phyloP scores from a whole-genome alignment of 257 asterid genomes.

The Scutellaria baicalensis region DNA sequence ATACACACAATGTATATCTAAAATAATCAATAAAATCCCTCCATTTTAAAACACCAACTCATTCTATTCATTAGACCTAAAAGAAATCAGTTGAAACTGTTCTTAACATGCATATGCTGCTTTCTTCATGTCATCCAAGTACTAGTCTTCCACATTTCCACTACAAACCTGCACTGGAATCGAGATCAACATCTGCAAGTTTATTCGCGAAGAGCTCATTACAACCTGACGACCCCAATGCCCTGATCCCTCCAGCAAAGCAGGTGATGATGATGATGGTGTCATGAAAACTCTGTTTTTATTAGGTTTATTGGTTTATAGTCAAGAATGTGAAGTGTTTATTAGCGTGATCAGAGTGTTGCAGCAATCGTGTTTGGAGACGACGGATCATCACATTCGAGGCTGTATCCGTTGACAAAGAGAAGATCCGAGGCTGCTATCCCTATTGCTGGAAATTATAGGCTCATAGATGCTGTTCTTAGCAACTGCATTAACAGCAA shows the following conservation, averaged over 20 bases:
- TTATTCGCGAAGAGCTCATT: slow-evolving; percentile 24
- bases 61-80: neutral
- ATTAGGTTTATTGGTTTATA: neutral
- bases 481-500: slow-evolving; percentile 94
- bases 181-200: slow-evolving; percentile 9
- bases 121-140: slow-evolving; percentile 22
- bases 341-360: slow-evolving; percentile 57
- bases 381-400: slow-evolving; percentile 57
- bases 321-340: slow-evolving; percentile 27
- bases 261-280: slow-evolving; percentile 51
- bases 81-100: no score
- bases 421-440: slow-evolving; percentile 75
- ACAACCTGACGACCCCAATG: slow-evolving; percentile 22
- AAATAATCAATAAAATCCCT: neutral
- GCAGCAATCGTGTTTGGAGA: slow-evolving; percentile 94
- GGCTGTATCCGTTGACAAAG: slow-evolving; percentile 74
- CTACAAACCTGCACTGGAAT: slow-evolving; percentile 15
- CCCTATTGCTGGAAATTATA: slow-evolving; percentile 83
- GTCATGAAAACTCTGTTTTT: neutral
- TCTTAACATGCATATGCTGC: slow-evolving; percentile 52
- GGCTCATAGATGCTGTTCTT: slow-evolving; percentile 71
- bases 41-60: neutral
- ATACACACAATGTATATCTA: neutral
- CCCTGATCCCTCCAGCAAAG: slow-evolving; percentile 46
- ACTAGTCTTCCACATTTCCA: slow-evolving; percentile 20